phyloP scores from a whole-genome alignment of 805 yeast genomes.

The Starmerella floris region DNA sequence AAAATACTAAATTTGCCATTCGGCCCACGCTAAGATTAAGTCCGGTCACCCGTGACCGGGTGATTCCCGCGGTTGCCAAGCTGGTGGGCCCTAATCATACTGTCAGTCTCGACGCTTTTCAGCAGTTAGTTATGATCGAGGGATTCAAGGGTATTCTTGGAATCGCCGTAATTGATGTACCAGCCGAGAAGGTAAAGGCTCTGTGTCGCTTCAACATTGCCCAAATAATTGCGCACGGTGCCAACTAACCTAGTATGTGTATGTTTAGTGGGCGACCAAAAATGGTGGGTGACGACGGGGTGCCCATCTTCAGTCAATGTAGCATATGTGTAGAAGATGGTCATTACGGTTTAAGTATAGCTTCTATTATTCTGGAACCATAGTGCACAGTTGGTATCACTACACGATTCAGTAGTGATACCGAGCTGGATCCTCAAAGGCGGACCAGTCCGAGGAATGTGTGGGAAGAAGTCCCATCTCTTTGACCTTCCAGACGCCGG shows the following conservation, averaged over 20 bases:
- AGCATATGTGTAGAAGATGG: too few species aligned
- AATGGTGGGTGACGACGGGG: too few species aligned
- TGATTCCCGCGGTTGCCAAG: slow-evolving; percentile 59
- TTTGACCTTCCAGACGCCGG: slow-evolving; percentile 76
- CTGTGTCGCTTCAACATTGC: slow-evolving; percentile 65
- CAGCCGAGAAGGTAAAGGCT: slow-evolving; percentile 37
- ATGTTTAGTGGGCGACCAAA: too few species aligned
- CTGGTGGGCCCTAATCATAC: slow-evolving; percentile 58
- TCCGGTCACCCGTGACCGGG: slow-evolving; percentile 53
- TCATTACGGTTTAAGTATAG: too few species aligned
- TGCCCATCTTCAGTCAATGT: too few species aligned
- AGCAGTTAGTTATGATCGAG: slow-evolving; percentile 67
- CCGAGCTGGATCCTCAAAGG: slow-evolving; percentile 49
- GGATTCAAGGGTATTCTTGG: slow-evolving; percentile 85
- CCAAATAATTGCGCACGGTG: slow-evolving; percentile 39
- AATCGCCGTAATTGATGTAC: slow-evolving; percentile 54
- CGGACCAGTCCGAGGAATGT: slow-evolving; percentile 78
- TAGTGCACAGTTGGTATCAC: too few species aligned
- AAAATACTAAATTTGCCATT: slow-evolving; percentile 53
- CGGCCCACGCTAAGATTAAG: slow-evolving; percentile 66
- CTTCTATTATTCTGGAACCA: too few species aligned
- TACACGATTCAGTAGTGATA: too few species aligned
- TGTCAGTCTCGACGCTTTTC: slow-evolving; percentile 70
- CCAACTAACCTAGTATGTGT: background rate
- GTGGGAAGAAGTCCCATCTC: slow-evolving; percentile 86